Evolutionary conservation across 2,329 filamentous ascomycete species (phyloP), one percentile per base, ranked within the genome.

Genomic region (Diaporthe vaccinii): DNA sequence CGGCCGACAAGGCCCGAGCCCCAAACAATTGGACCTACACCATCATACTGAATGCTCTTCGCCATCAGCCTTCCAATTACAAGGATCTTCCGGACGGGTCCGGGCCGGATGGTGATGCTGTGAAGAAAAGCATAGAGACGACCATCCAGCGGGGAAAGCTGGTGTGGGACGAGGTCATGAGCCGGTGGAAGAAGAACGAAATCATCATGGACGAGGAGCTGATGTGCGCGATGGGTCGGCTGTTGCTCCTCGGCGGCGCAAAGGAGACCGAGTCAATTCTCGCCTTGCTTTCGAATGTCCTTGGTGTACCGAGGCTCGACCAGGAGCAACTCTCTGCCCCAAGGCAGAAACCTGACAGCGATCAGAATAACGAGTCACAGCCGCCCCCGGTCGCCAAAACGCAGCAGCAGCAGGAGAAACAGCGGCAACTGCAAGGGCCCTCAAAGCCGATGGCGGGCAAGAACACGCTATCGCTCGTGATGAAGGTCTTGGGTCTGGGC

Each of bases 121-220:
- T 78, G 15, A 55, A 77, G 74, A 79, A 81, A 57, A 82, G 84
- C 76, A 82, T 82, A 59, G 81, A 84, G 28, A 85, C 86, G 46
- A 87, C 88, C 3, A 86, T 97, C 34, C 84, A 89, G 28, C 92
- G 95, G 76, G 95, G 90, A 28, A 92, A 93, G 78, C 86, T 89
- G 10, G 87, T 98, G 25, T 99, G 97, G 97, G 87, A 91, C 58
- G 95, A 98, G 80, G 89, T 97, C 59, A 86, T 95, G 25, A 83
- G 86, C n/a, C 92, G 91, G 77, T 98, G 96, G 96, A 89, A 88
- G 72, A 87, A 89, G 72, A 95, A 93, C 41, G 86, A 91, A 70
- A 79, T 98, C 22, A 80, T 88, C 67, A 87, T 98, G 28, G 96
- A 98, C 79, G 95, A 97, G 82, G 86, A 90, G 73, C 86, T 98